Evolutionary conservation across 1,284 basidiomycete species (phyloP).

Genomic region (Trametes sp.): DNA sequence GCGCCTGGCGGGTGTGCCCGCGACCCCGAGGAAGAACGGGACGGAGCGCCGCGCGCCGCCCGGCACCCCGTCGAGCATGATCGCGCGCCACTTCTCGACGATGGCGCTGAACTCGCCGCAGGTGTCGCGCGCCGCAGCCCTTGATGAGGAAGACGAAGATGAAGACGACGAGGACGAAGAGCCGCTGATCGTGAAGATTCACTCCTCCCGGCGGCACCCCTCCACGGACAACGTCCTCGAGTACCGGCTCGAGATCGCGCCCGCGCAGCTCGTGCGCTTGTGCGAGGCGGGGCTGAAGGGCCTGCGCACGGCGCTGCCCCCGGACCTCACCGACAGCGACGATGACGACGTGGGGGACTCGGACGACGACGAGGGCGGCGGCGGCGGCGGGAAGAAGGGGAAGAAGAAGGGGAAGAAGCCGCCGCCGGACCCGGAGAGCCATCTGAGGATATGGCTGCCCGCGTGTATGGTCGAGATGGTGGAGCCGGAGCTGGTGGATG

Average conservation of each 20-base stretch:
- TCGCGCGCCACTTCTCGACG: constrained; percentile 62
- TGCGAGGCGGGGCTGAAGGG: constrained; percentile 72
- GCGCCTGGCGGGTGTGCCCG: constrained; percentile 31
- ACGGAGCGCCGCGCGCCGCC: constrained; percentile 27
- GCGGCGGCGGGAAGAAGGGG: constrained; percentile 34
- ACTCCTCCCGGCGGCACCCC: constrained; percentile 57
- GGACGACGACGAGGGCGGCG: constrained; percentile 44
- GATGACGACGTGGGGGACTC: constrained; percentile 41
- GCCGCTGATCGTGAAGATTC: constrained; percentile 53
- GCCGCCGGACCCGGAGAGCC: constrained; percentile 55
- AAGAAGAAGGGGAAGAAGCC: constrained; percentile 48
- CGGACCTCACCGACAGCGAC: constrained; percentile 52
- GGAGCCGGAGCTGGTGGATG: constrained; percentile 66
- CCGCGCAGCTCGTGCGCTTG: constrained; percentile 66
- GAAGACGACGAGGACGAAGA: constrained; percentile 42
- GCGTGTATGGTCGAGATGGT: constrained; percentile 76
- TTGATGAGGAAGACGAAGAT: constrained; percentile 34
- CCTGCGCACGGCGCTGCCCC: constrained; percentile 58
- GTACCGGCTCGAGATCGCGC: constrained; percentile 77
- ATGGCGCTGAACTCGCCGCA: constrained; percentile 42
- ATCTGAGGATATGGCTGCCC: constrained; percentile 77
- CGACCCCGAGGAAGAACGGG: constrained; percentile 52
- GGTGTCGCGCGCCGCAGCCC: not conserved
- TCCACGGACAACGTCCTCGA: constrained; percentile 76
- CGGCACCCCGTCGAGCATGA: constrained; percentile 64